Evolutionary conservation across 2,329 filamentous ascomycete genomes (phyloP).

Genomic region (Calonectria naviculata): DNA sequence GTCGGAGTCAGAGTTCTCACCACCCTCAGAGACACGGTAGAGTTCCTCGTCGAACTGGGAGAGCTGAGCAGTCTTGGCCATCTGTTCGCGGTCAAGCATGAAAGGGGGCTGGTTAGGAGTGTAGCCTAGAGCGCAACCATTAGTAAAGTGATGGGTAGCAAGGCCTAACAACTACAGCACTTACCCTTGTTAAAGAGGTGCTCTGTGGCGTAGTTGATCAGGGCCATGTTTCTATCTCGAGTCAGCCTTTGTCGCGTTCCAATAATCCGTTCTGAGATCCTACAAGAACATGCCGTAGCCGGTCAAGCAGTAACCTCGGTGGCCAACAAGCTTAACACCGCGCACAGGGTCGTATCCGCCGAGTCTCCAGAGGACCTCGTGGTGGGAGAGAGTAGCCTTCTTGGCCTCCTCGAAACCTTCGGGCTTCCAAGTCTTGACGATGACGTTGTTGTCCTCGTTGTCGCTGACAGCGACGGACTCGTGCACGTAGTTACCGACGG

Average conservation of each 20-base stretch:
- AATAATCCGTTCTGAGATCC: not conserved
- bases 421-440: slow-evolving; percentile 84
- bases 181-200: slow-evolving; percentile 68
- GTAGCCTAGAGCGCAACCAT: slow-evolving; percentile 66
- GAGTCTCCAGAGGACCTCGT: slow-evolving; percentile 89
- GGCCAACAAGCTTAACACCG: slow-evolving; percentile 92
- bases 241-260: slow-evolving; percentile 22
- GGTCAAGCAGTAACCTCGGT: slow-evolving; percentile 92
- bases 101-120: slow-evolving; percentile 87
- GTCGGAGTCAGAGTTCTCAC: slow-evolving; percentile 86
- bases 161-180: not conserved
- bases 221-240: slow-evolving; percentile 75
- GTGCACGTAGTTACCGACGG: slow-evolving; percentile 81
- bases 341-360: slow-evolving; percentile 95
- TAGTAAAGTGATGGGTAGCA: not conserved
- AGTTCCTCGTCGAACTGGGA: slow-evolving; percentile 98
- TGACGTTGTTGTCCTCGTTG: slow-evolving; percentile 88
- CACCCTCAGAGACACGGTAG: slow-evolving; percentile 94
- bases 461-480: slow-evolving; percentile 85
- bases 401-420: slow-evolving; percentile 80
- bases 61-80: slow-evolving; percentile 98
- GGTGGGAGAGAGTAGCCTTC: slow-evolving; percentile 85
- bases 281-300: slow-evolving; percentile 86
- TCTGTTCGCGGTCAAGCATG: slow-evolving; percentile 95
- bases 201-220: slow-evolving; percentile 94